Percentiles rank a stretch among this genome's conserved stretches.
Conservation (phyloP, 768 basidiomycete species). For the Xerocomellus chrysenteron region DNA sequence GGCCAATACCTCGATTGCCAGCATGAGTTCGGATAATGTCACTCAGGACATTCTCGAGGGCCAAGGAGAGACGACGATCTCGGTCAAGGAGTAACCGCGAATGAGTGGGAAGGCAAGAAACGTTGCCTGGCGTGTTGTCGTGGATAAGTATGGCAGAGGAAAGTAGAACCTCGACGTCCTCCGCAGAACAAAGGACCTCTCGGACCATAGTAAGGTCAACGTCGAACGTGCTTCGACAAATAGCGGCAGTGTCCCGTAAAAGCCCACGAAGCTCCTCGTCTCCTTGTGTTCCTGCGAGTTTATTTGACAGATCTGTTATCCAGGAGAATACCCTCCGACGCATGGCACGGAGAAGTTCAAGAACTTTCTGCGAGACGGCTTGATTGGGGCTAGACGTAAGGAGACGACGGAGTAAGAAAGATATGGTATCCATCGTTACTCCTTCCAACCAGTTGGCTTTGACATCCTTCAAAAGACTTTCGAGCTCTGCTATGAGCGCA, state of each 20-base stretch:
- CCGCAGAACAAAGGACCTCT: slow-evolving; percentile 18
- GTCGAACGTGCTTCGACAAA: slow-evolving; percentile 33
- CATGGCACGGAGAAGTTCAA: slow-evolving; percentile 28
- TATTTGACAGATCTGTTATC: slow-evolving; percentile 33
- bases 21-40: background rate
- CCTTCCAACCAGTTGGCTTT: slow-evolving; percentile 42
- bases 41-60: slow-evolving; percentile 22
- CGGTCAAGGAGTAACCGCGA: slow-evolving; percentile 26
- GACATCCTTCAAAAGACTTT: slow-evolving; percentile 28
- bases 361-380: slow-evolving; percentile 17
- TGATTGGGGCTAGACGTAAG: slow-evolving; percentile 24
- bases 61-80: slow-evolving; percentile 32
- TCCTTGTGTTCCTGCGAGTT: slow-evolving; percentile 9
- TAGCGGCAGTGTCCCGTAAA: slow-evolving; percentile 20
- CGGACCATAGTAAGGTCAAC: background rate
- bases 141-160: slow-evolving; percentile 34
- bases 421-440: slow-evolving; percentile 31
- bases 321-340: slow-evolving; percentile 36
- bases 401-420: slow-evolving; percentile 36
- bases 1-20: slow-evolving; percentile 11
- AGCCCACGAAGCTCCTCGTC: slow-evolving; percentile 3
- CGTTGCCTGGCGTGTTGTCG: slow-evolving; percentile 25
- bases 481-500: slow-evolving; percentile 35
- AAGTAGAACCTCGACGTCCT: slow-evolving; percentile 31
- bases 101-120: background rate